Evolutionary conservation across 495 filamentous ascomycete species (phyloP), one percentile per base, ranked within the genome.

Genomic region (Aspergillus bridgeri): DNA sequence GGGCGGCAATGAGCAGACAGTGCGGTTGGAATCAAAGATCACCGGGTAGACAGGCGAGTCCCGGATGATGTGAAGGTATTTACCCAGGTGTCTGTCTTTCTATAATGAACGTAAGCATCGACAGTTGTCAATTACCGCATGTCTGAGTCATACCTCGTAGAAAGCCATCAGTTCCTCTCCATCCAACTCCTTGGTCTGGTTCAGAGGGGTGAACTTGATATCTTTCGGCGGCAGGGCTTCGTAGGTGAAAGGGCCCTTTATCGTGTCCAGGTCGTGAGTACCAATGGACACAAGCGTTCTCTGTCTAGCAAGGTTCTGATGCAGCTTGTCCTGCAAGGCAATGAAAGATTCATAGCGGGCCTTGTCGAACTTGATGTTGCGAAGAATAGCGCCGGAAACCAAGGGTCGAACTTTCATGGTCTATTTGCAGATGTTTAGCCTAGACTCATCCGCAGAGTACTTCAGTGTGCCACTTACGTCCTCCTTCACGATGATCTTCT

Each of bases 341-440:
- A 99, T 99, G 90, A 99, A 98, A 66, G 91, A 96, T 60, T 95
- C 91, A 71, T 99, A 98, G 48, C 86, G 81, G 56, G 84, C 90
- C 73, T 92, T 80, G 52, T 90, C 93, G 79, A 99, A 97, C 65
- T 86, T 93, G 75, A 99, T 79, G 68, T 88, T 88, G 47, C 95
- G 86, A 42, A 99, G 78, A 54, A 99, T 88, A 20, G 93, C 90
- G 52, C 87, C 89, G 13, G 92, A 89, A 23, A 96, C 86, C 54
- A 92, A 88, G 27, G 92, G 94, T 44, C 94, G 83, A 52, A 98
- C 86, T 69, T 84, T 81, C 48, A 80, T 80, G 19, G 92, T 96
- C 78, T 92, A 38, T 38, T 2, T 15, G 6, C 9, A 13, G 11
- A 38, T 38, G 8, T 3, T 38, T 11, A 38, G 33, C 3, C 17